Evolutionary conservation across 1,139 yeast genomes (phyloP).

Genomic region (Yamadazyma dushanensis): DNA sequence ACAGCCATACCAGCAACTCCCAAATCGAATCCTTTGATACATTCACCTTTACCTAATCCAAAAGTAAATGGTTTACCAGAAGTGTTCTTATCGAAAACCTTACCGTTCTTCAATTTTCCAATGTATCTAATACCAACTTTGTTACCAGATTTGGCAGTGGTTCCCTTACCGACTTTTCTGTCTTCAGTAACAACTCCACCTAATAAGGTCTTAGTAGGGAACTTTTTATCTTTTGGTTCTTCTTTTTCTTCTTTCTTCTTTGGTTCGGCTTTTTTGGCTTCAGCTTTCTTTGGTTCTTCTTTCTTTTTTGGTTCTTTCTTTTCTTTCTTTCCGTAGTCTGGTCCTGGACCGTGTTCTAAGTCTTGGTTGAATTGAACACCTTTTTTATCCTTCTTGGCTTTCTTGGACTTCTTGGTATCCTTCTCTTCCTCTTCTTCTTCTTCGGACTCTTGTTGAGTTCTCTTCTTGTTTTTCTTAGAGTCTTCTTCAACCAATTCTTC

Average conservation of each 20-base stretch:
- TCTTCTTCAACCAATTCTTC: constrained; percentile 62
- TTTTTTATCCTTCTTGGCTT: constrained; percentile 55
- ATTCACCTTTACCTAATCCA: constrained; percentile 94
- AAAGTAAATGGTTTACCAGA: constrained; percentile 94
- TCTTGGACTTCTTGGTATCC: constrained; percentile 36
- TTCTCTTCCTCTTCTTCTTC: constrained; percentile 17
- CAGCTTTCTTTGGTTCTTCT: constrained; percentile 22
- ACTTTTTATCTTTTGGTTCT: constrained; percentile 37
- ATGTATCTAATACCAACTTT: constrained; percentile 96
- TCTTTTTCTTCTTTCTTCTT: constrained; percentile 26
- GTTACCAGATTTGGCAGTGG: constrained; percentile 83
- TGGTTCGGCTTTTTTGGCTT: constrained; percentile 27
- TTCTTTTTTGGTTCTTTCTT: constrained; percentile 26
- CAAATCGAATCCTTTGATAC: constrained; percentile 96
- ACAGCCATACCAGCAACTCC: constrained; percentile 99
- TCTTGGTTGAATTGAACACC: constrained; percentile 86
- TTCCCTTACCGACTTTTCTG: constrained; percentile 85
- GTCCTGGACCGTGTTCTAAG: constrained; percentile 90
- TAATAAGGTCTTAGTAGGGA: constrained; percentile 73
- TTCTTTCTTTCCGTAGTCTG: constrained; percentile 25
- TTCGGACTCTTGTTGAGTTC: constrained; percentile 21
- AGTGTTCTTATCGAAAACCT: constrained; percentile 95
- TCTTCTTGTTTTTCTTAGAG: constrained; percentile 38
- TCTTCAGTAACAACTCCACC: constrained; percentile 96
- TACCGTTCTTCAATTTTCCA: constrained; percentile 95